Evolutionary conservation across 1,139 yeast species (phyloP).

Genomic region (Taphrina sp.): DNA sequence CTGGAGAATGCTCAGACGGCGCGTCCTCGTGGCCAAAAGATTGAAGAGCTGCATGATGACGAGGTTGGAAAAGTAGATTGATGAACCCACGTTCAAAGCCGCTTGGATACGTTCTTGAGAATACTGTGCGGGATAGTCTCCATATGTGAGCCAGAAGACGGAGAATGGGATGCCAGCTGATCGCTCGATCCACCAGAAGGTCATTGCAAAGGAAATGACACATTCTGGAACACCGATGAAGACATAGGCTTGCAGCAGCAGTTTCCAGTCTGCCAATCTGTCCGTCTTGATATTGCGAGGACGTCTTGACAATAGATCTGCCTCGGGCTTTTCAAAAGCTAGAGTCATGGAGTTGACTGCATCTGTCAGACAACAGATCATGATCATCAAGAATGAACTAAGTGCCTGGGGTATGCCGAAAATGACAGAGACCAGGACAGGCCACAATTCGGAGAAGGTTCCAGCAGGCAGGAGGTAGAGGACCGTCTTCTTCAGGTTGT

Average conservation of each 20-base stretch:
- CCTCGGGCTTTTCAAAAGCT: constrained; percentile 48
- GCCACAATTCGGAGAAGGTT: constrained; percentile 55
- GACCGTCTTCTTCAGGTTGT: constrained; percentile 54
- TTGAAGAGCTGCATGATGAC: constrained; percentile 55
- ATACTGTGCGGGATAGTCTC: constrained; percentile 21
- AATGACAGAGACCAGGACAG: constrained; percentile 52
- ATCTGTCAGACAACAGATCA: constrained; percentile 46
- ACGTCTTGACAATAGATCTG: constrained; percentile 48
- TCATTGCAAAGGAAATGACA: constrained; percentile 50
- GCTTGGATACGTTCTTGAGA: constrained; percentile 44
- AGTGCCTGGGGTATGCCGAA: constrained; percentile 56
- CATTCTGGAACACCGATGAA: constrained; percentile 50
- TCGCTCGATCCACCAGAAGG: constrained; percentile 49
- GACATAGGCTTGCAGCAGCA: constrained; percentile 51
- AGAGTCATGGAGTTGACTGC: constrained; percentile 31
- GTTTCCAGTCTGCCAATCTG: constrained; percentile 49
- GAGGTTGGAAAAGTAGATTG: constrained; percentile 54
- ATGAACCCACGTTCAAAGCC: constrained; percentile 47
- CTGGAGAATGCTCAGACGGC: constrained; percentile 51
- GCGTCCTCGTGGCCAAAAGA: constrained; percentile 51
- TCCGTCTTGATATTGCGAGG: constrained; percentile 52
- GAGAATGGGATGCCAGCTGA: constrained; percentile 47
- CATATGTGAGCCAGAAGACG: constrained; percentile 47
- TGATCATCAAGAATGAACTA: constrained; percentile 55
- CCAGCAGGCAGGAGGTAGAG: constrained; percentile 58